Base-by-base conservation (phyloP, 106 monocot species). In the Dioscorea dumetorum region DNA sequence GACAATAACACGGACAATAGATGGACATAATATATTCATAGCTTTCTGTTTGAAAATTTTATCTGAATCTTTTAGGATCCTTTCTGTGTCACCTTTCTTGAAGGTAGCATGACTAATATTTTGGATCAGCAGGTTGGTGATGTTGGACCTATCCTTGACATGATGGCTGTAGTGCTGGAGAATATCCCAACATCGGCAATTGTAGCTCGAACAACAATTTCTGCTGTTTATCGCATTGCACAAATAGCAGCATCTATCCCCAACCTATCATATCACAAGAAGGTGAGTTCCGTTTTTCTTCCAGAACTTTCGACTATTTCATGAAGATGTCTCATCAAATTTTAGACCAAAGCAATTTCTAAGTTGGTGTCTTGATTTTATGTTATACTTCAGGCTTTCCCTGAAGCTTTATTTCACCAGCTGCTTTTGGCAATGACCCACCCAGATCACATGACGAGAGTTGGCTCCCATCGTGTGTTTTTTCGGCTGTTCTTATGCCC, bases 351-450 rank as follows among this genome's bases (percentile, higher is more conserved):
- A n/a, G 58, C 19, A 58, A 8, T 19, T 58, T 59, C 19, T 7
- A 20, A 62, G 5, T 31, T 63, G 62, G 33, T 49, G 15, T 66
- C 12, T 50, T 69, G 16, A 24, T 31, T 24, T 66, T 67, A 19
- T 67, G 15, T 60, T 67, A 61, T 68, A 41, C 67, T 82, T 78
- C 74, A 99, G 97, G 90, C 73, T 66, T 90, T 99, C 67, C 92
- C 97, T 57, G 97, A 99, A 79, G 91, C 87, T 74, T 68, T 99
- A 62, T 90, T 99, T 78, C 83, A 99, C 48, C 92, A 99, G 74
- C 77, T 99, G 60, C 74, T 99, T 31, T 74, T 83, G 76, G 80
- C 79, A 61, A 99, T 99, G 97, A 61, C 81, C 61, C 92, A 99
- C 48, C 84, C 84, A 56, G 92, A 99, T 66, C 82, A 81, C 57